Base-by-base conservation (phyloP, 441 rosid species). In the Populus hybrid region DNA sequence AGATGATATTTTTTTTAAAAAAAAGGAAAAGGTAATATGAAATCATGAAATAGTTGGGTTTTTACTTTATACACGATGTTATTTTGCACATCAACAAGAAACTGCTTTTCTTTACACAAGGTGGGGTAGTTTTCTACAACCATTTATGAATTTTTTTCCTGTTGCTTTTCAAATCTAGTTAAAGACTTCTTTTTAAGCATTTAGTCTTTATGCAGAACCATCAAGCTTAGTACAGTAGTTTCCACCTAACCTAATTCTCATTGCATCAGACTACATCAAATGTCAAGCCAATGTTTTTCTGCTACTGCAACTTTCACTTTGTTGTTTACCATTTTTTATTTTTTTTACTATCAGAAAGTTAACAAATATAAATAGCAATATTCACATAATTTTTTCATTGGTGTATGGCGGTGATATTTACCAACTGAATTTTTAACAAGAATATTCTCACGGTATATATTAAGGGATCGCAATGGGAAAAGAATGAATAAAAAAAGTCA, bases 381-480 rank as follows among this genome's bases (percentile, higher is more conserved):
- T n/a, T n/a, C 2, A 36, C 1, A 36, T 1, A 8, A 36, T 36
- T 8, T 36, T 36, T 36, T 36, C 40, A 36, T 36, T 0, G 0
- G 0, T 38, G 0, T 38, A 38, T 38, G 2, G 2, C 11, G 42
- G 42, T 38, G 2, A 38, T 38, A 38, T 38, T 38, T 38, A 38
- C 11, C 0, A 0, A 38, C 10, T 38, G 2, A 38, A 38, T 38
- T 38, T 38, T 38, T 0, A 2, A 38, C 0, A 38, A 0, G 0
- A 38, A 38, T 38, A 38, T 38, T 38, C 2, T 38, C 42, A 38
- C 0, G 2, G 0, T 29, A 29, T 29, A 29, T 29, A 29, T 0
- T 29, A 3, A 29, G 31, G 3, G 4, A 29, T 38, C 0, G 0
- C 0, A 38, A 8, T 1, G 0, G 0, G 8, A 38, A 38, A 38